Percentiles rank a stretch among this genome's conserved stretches.
These are phyloP conservation scores for Colletotrichum kahawae DNA, from an alignment of 2,329 filamentous ascomycete genomes.

Conservation along the genomic window DNA sequence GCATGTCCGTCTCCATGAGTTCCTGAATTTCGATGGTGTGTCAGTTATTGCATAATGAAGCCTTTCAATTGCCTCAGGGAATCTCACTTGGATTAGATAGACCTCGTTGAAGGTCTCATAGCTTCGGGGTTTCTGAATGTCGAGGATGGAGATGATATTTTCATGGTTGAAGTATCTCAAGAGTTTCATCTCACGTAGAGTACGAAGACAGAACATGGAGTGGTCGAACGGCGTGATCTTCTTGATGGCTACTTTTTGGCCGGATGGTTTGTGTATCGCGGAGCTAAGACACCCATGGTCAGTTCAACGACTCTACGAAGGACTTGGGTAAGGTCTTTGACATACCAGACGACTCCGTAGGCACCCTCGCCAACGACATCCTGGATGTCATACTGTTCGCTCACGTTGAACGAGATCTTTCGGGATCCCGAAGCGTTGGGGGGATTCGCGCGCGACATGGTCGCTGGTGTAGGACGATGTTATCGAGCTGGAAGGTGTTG, in stretches of 20 bases:
- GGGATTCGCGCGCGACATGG: conserved; percentile 62
- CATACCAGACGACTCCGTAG: conserved; percentile 97
- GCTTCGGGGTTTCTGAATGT: conserved; percentile 97
- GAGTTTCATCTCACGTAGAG: conserved; percentile 98
- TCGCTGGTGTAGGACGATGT: conserved; percentile 22
- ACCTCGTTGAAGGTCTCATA: conserved; percentile 98
- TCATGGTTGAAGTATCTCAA: conserved; percentile 99
- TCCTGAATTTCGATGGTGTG: conserved; percentile 59
- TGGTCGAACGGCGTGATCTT: conserved; percentile 99
- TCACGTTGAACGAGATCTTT: conserved; percentile 99
- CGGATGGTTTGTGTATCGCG: conserved; percentile 95
- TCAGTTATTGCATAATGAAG: conserved; percentile 20
- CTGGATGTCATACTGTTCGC: conserved; percentile 99
- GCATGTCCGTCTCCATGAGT: conserved; percentile 99
- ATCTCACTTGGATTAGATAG: conserved; percentile 90
- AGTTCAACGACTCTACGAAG: conserved; percentile 12
- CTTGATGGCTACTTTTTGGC: conserved; percentile 99
- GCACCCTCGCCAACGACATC: conserved; percentile 99
- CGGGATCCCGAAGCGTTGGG: conserved; percentile 69
- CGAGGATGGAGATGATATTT: conserved; percentile 99
- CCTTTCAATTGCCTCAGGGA: not conserved
- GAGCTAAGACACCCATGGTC: conserved; percentile 63
- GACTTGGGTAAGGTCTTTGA: conserved; percentile 20
- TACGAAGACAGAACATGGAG: conserved; percentile 97
- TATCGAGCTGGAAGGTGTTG: not conserved